Evolutionary conservation across 257 asterid genomes (phyloP), one percentile per base, ranked within the genome.

Genomic region (Nyctanthes arbortristis): DNA sequence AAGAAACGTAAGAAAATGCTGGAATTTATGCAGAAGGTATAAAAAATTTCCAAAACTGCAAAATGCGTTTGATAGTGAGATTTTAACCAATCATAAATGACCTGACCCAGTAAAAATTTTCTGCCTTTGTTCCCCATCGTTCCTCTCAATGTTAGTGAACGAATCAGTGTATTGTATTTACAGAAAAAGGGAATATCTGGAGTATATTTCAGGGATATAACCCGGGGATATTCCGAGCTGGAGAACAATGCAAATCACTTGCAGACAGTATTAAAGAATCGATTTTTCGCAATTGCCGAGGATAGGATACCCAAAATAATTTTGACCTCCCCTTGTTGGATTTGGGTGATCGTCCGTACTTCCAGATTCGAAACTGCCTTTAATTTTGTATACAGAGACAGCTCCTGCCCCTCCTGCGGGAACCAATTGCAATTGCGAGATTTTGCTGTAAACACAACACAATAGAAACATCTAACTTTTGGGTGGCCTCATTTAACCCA

Each of bases 211-310:
- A 0, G 58, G 40, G 22, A 1, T 31, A n/a, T 68, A 57, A 65
- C 7, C 79, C 4, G 57, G 11, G 77, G 35, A 68, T 77, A 73
- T 77, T 20, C 81, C 70, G 63, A 37, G 47, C n/a, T n/a, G 31
- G 67, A 61, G 74, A 67, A 35, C 39, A 66, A 55, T 8, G 37
- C 30, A 31, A 65, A 43, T 68, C 58, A 9, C 40, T 65, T 7
- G 20, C 27, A 35, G 63, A 65, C 36, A 14, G 20, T 28, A 28
- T 7, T 2, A 31, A 68, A n/a, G 29, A 37, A 40, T 24, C 33
- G 14, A 20, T 49, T 54, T 33, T 67, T 29, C 7, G 24, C n/a
- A n/a, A n/a, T n/a, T n/a, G n/a, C n/a, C n/a, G n/a, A n/a, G n/a
- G n/a, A n/a, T n/a, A n/a, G n/a, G n/a, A n/a, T n/a, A n/a, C n/a